Conservation (phyloP, 331 rosid genomes). For the Dryas integrifolia region DNA sequence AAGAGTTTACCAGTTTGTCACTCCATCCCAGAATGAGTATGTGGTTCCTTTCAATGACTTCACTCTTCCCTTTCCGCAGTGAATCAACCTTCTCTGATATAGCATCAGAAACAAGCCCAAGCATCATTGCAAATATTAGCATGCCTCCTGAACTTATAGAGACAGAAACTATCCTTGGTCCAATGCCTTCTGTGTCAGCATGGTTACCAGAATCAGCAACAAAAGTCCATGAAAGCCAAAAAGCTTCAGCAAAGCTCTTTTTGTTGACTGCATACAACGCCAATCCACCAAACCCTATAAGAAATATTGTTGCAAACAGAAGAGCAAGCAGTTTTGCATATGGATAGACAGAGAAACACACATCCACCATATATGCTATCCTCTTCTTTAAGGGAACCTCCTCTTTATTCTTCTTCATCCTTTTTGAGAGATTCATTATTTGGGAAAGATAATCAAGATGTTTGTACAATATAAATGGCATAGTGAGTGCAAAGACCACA, state of each 20-base stretch:
- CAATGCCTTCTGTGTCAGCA: constrained; percentile 90
- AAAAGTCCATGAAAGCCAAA: constrained; percentile 98
- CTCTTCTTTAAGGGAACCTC: constrained; percentile 88
- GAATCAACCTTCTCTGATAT: constrained; percentile 98
- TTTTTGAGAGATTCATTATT: constrained; percentile 46
- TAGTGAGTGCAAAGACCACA: constrained; percentile 51
- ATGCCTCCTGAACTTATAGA: constrained; percentile 96
- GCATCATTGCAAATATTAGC: constrained; percentile 99
- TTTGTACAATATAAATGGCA: constrained; percentile 75
- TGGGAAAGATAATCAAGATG: constrained; percentile 72
- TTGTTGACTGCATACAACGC: constrained; percentile 90
- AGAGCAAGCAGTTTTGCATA: constrained; percentile 95
- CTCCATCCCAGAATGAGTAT: constrained; percentile 98
- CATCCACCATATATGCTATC: constrained; percentile 89
- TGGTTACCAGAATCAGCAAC: constrained; percentile 97
- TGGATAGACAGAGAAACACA: constrained; percentile 92
- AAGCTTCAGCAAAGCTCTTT: constrained; percentile 85
- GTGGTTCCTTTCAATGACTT: constrained; percentile 92
- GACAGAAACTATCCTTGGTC: constrained; percentile 98
- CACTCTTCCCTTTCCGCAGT: constrained; percentile 93
- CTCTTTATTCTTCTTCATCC: constrained; percentile 63
- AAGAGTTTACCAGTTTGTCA: constrained; percentile 77
- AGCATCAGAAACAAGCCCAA: constrained; percentile 95
- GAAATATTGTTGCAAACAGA: constrained; percentile 86
- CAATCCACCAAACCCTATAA: constrained; percentile 87